phyloP scores from a whole-genome alignment of 768 basidiomycete genomes.

The Naganishia antarctica region DNA sequence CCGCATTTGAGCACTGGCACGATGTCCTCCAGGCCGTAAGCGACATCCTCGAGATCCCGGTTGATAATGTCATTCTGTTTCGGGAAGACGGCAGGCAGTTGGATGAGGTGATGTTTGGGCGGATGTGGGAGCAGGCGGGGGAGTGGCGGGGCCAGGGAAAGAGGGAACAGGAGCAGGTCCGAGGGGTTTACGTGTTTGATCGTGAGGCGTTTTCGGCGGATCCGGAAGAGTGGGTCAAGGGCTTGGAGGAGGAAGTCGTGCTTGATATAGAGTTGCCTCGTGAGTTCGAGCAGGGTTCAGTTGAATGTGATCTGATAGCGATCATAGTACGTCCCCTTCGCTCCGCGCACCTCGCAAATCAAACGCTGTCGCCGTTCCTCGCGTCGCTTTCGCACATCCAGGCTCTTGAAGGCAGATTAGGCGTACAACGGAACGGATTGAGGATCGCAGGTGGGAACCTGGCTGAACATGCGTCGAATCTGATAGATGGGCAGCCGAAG shows the following conservation, averaged over 20 bases:
- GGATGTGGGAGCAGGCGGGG: constrained; percentile 13
- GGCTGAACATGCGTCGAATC: constrained; percentile 8
- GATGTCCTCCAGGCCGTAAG: not conserved
- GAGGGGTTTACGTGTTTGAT: constrained; percentile 39
- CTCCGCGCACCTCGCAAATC: not conserved
- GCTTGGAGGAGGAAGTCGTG: constrained; percentile 36
- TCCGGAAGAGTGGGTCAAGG: constrained; percentile 38
- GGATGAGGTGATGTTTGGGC: constrained; percentile 11
- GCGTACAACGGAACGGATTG: constrained; percentile 7
- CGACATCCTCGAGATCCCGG: constrained; percentile 20
- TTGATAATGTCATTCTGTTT: constrained; percentile 19
- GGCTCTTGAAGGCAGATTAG: not conserved
- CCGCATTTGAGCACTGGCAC: not conserved
- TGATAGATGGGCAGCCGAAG: constrained; percentile 1
- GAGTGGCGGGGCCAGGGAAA: constrained; percentile 17
- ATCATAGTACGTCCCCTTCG: not conserved
- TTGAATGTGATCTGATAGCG: not conserved
- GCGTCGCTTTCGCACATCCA: not conserved
- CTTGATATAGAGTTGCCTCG: constrained; percentile 33
- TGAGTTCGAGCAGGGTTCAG: not conserved
- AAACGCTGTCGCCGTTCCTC: constrained; percentile 6
- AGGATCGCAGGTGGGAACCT: constrained; percentile 25
- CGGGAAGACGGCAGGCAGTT: constrained; percentile 17
- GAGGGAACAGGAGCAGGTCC: constrained; percentile 33
- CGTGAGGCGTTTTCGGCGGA: constrained; percentile 42